A percentile compares a stretch with the other conserved stretches of the same genome.
Evolutionary conservation across 164 flowering plant species (phyloP).

Genomic region (Magnolia sinica): DNA sequence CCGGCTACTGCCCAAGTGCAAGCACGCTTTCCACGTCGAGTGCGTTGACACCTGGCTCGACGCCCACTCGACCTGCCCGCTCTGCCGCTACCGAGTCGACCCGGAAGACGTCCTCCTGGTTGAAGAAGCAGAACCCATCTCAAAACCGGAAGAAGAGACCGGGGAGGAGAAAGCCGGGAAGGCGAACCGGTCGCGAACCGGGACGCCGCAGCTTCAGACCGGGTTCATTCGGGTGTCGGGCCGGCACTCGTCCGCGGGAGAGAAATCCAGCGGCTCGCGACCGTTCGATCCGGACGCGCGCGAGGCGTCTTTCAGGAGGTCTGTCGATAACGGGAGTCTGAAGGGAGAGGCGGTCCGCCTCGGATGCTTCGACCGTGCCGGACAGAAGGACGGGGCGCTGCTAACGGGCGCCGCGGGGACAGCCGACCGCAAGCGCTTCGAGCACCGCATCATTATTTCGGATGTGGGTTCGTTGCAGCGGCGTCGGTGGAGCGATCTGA

Average conservation of each 20-base stretch:
- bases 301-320: constrained; percentile 27
- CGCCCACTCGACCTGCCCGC: constrained; percentile 93
- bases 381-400: constrained; percentile 61
- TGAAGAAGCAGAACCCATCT: constrained; percentile 15
- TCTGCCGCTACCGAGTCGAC: constrained; percentile 86
- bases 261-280: constrained; percentile 32
- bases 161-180: neutral
- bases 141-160: neutral
- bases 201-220: neutral
- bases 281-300: constrained; percentile 5
- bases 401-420: constrained; percentile 13
- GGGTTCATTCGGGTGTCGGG: constrained; percentile 38
- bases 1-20: constrained; percentile 80
- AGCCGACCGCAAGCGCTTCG: constrained; percentile 38
- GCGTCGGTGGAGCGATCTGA: constrained; percentile 76
- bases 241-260: constrained; percentile 76
- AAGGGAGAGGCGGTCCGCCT: constrained; percentile 15
- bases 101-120: constrained; percentile 76
- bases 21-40: constrained; percentile 91
- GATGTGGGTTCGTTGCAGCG: constrained; percentile 7
- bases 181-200: neutral
- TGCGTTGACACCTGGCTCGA: constrained; percentile 98
- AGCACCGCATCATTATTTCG: constrained; percentile 64
- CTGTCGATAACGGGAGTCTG: constrained; percentile 31
- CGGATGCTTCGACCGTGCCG: constrained; percentile 43